A percentile compares a stretch with the other conserved stretches of the same genome.
Conservation (phyloP, 148 eudicot species). For the Vaccinium darrowii region DNA sequence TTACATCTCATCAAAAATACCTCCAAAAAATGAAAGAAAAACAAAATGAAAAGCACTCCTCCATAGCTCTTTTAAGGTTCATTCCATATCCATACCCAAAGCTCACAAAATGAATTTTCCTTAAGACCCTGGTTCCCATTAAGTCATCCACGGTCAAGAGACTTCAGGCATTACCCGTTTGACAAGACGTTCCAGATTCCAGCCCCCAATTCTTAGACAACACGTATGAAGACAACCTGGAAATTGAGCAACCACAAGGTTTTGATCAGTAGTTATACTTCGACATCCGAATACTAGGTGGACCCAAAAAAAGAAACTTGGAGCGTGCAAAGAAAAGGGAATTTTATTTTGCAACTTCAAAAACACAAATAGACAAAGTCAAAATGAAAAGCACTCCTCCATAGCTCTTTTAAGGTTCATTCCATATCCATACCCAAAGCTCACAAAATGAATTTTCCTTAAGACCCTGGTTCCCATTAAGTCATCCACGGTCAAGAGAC, state of each 20-base stretch:
- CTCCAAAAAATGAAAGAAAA: background rate
- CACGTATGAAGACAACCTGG: background rate
- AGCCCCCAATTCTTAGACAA: background rate
- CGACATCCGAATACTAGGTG: background rate
- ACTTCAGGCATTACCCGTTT: background rate
- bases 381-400: background rate
- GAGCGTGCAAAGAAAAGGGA: background rate
- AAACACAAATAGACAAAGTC: background rate
- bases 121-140: background rate
- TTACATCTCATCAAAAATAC: background rate
- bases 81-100: background rate
- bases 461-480: background rate
- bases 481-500: background rate
- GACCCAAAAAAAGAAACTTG: background rate
- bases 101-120: background rate
- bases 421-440: background rate
- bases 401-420: background rate
- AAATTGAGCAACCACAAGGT: background rate
- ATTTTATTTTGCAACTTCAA: background rate
- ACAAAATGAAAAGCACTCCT: too few species aligned
- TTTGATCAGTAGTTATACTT: background rate
- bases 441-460: background rate
- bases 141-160: too few species aligned
- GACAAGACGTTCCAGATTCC: background rate
- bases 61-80: background rate